Conservation (phyloP, 495 filamentous ascomycete species). For the Hypoxylon fuscum region DNA sequence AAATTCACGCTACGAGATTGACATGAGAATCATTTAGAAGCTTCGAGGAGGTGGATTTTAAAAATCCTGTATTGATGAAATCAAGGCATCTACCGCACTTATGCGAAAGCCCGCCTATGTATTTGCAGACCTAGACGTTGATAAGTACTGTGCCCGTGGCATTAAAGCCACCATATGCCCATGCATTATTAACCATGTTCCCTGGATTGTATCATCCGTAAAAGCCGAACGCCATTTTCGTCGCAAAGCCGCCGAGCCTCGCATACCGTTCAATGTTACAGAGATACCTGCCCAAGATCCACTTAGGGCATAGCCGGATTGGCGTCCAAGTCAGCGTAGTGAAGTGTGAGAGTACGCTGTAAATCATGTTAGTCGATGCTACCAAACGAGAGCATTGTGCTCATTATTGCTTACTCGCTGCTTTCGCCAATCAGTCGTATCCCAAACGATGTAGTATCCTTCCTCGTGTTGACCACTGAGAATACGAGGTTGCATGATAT, state of each 20-base stretch:
- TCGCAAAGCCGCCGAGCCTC: conserved; percentile 13
- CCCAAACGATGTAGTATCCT: conserved; percentile 90
- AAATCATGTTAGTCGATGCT: conserved; percentile 14
- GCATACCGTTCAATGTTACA: conserved; percentile 24
- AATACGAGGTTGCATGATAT: conserved; percentile 72
- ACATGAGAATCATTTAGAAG: neutral
- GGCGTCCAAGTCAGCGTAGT: conserved; percentile 79
- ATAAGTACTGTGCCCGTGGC: conserved; percentile 12
- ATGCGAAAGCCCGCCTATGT: conserved; percentile 12
- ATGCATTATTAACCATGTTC: conserved; percentile 23
- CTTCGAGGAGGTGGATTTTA: conserved; percentile 9
- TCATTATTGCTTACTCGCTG: conserved; percentile 69
- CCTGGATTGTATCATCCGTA: conserved; percentile 22
- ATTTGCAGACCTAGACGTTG: conserved; percentile 13
- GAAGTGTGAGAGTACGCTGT: conserved; percentile 79
- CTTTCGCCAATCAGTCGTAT: conserved; percentile 83
- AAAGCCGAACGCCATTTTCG: conserved; percentile 29
- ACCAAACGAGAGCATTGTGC: conserved; percentile 10
- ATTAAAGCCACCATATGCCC: conserved; percentile 21
- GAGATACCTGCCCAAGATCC: conserved; percentile 3
- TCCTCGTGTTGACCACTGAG: conserved; percentile 76
- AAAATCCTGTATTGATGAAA: conserved; percentile 31
- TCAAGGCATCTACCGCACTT: conserved; percentile 4
- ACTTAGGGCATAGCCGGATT: conserved; percentile 29
- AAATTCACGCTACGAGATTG: neutral